phyloP scores from a whole-genome alignment of 345 rosid genomes.

The Lumnitzera littorea region DNA sequence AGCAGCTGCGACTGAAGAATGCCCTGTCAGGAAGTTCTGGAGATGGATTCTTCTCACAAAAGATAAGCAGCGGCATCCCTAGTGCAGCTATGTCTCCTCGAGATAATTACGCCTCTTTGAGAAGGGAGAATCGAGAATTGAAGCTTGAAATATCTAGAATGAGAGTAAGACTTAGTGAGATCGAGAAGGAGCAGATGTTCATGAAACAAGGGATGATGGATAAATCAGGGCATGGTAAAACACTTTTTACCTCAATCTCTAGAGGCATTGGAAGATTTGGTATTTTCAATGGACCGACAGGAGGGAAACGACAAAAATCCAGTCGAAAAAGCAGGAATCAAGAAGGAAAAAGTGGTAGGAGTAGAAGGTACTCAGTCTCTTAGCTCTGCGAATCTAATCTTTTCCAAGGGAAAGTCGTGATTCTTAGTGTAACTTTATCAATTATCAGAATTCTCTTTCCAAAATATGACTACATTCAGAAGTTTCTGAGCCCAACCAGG shows the following conservation, averaged over 20 bases:
- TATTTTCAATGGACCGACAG: slow-evolving; percentile 40
- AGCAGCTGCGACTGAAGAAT: slow-evolving; percentile 65
- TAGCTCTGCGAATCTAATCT: slow-evolving; percentile 12
- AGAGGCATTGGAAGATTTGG: slow-evolving; percentile 71
- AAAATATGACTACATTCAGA: not conserved
- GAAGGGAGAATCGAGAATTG: slow-evolving; percentile 67
- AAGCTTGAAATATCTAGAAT: slow-evolving; percentile 71
- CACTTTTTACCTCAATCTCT: slow-evolving; percentile 60
- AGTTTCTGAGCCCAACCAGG: too few species aligned
- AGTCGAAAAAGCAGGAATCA: slow-evolving; percentile 40
- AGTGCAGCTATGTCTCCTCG: slow-evolving; percentile 72
- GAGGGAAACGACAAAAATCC: slow-evolving; percentile 45
- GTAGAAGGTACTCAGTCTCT: slow-evolving; percentile 44
- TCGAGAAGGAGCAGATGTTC: slow-evolving; percentile 58
- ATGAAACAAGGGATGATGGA: slow-evolving; percentile 70
- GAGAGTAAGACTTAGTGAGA: slow-evolving; percentile 61
- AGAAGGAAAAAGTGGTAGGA: slow-evolving; percentile 46
- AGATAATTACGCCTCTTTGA: slow-evolving; percentile 58
- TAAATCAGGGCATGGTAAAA: slow-evolving; percentile 60
- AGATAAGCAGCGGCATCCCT: slow-evolving; percentile 62
- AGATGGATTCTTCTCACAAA: slow-evolving; percentile 58
- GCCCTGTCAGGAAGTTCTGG: slow-evolving; percentile 53
- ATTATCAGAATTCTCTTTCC: not conserved
- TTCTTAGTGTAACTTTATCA: slow-evolving; percentile 2
- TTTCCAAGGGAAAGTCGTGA: slow-evolving; percentile 1